Base-by-base conservation (phyloP, 192 early-diverging fungal genomes). In the Coemansia sp. region DNA sequence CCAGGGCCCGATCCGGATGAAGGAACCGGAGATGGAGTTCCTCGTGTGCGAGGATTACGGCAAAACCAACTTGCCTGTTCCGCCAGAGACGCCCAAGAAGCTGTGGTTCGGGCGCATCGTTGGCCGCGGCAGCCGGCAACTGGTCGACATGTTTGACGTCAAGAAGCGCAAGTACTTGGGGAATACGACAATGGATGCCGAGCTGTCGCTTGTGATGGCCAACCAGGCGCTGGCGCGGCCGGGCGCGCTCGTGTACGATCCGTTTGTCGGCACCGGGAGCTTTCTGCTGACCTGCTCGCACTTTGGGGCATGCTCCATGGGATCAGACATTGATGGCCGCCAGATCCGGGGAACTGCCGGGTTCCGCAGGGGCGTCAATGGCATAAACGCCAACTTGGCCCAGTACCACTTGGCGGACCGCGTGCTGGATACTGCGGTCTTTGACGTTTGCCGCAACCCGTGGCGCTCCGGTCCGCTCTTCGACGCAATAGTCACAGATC, bases 121-220 rank as follows among this genome's bases (percentile, higher is more conserved):
- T 2, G 90, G 90, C 8, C 77, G 66, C 18, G 90, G 94, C 38
- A 91, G 73, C 57, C 26, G 90, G 49, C 87, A 89, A 20, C 56
- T 91, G 18, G 86, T 96, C 18, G 84, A 88, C n/a, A 90, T 73
- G 60, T 99, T 92, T 67, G 93, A 96, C 78, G 85, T 99, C 45
- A 99, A 99, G 83, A 96, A 98, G 72, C 82, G 97, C 60, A 87
- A 85, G 52, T 99, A 99, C 66, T 73, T 99, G 53, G 97, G 97
- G 33, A 99, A 91, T 35, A 99, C 97, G 1, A 90, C 92, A 33
- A 99, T 99, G 97, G 97, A 99, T 73, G 95, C 97, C 9, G 95
- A 99, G 78, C 81, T 99, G 48, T 98, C 96, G 1, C 78, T 99
- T 35, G 85, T 99, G 41, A 97, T 97, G 95, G 93, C 95, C 3